Evolutionary conservation across 208 protist species (phyloP).

Genomic region (Leishmania aethiopica): DNA sequence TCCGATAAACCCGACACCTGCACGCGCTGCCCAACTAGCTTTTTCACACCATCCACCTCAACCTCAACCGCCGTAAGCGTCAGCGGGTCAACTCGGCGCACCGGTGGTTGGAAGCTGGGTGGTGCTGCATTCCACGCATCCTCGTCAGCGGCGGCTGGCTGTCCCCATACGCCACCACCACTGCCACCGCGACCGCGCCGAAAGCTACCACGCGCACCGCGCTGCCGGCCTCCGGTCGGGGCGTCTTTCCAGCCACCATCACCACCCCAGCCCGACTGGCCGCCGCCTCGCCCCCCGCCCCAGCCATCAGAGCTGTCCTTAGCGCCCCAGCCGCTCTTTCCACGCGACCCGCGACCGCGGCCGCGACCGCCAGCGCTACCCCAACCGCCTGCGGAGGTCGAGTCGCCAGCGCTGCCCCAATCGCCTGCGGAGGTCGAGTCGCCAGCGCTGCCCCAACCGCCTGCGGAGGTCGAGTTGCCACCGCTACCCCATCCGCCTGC

Average conservation of each 20-base stretch:
- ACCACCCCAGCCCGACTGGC: constrained; percentile 15
- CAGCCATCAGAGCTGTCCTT: constrained; percentile 11
- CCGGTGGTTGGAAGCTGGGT: constrained; percentile 83
- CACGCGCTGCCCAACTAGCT: constrained; percentile 88
- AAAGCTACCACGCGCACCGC: constrained; percentile 34
- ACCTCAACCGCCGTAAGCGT: constrained; percentile 90
- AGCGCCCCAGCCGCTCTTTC: constrained; percentile 4
- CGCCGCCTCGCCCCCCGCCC: constrained; percentile 15
- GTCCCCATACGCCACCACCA: constrained; percentile 57
- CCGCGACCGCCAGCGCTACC: neutral
- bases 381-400: constrained; percentile 15
- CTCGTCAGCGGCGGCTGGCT: constrained; percentile 66
- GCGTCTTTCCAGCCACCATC: constrained; percentile 31
- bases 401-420: constrained; percentile 16
- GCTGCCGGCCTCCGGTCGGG: constrained; percentile 22
- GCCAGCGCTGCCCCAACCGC: constrained; percentile 23
- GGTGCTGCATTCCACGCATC: constrained; percentile 81
- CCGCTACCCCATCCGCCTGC: constrained; percentile 34
- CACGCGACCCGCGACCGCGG: constrained; percentile 5
- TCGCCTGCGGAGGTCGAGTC: constrained; percentile 16
- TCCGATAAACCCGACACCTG: constrained; percentile 83
- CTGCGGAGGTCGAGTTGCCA: neutral
- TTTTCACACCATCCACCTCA: constrained; percentile 88
- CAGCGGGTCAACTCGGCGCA: constrained; percentile 86
- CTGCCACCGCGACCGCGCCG: constrained; percentile 42